Base-by-base conservation (phyloP, 164 flowering plant genomes). In the Aristolochia fimbriata region DNA sequence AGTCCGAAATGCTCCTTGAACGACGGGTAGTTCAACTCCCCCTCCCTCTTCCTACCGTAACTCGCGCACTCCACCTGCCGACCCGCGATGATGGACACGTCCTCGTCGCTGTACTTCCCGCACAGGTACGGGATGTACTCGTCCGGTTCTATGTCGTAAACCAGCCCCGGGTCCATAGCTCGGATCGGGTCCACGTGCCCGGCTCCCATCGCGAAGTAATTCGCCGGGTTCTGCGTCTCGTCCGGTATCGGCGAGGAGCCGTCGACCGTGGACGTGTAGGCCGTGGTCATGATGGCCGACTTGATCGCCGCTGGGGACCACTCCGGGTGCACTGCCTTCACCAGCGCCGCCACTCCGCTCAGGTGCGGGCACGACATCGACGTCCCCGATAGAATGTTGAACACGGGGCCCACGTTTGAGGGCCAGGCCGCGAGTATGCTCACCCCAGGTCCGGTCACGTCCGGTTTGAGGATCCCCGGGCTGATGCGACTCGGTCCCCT, bases 311-410 rank as follows among this genome's bases (percentile, higher is more conserved):
- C 84, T 4, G 96, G 89, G 37, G 78, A 76, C 96, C 96, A 88
- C 61, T 78, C 78, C 0, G 85, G 92, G 56, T 84, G 88, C 0
- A 84, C 79, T 0, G 85, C 80, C 64, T 88, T 88, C 0, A 86
- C 78, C 61, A 86, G 67, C 0, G 96, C 91, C 2, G 92, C 90
- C 0, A 88, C 85, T 2, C 91, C 91, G 33, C 89, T 78, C 0
- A 85, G 87, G 62, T 85, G 91, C 12, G 90, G 92, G 65, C 84
- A 77, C 19, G 92, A 79, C 92, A 88, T 86, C 1, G 94, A 87
- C 2, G 94, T 87, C 10, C 94, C 94, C 0, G 90, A 77, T 27
- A 33, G 73, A 33, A 87, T 74, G 59, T 78, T 84, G 88, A 89
- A 87, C 3, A 59, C 10, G 87, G 87, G 17, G 86, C 65, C 15